Evolutionary conservation across 768 basidiomycete species (phyloP).

Genomic region (Lentinula lateritia): DNA sequence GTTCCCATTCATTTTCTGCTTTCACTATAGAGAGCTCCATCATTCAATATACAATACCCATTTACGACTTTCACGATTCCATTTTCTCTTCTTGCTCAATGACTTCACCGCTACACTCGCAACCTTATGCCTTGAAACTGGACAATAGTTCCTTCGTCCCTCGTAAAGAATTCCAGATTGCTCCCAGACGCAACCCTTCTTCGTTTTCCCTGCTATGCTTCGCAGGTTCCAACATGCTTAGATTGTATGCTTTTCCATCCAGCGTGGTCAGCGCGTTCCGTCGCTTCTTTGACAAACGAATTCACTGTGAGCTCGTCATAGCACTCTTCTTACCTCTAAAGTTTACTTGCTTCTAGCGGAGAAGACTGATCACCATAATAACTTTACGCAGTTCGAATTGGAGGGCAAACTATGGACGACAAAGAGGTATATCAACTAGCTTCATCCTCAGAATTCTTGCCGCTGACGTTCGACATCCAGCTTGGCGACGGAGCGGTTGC

Average conservation of each 20-base stretch:
- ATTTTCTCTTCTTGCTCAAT: neutral
- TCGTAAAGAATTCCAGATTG: conserved; percentile 66
- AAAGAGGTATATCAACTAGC: conserved; percentile 45
- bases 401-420: conserved; percentile 71
- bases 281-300: conserved; percentile 42
- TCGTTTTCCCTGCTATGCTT: conserved; percentile 69
- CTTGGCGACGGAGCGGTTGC: conserved; percentile 52
- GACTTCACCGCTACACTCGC: conserved; percentile 1
- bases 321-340: neutral
- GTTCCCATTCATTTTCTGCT: neutral
- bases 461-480: neutral
- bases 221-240: conserved; percentile 54
- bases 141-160: conserved; percentile 44
- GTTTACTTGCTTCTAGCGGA: neutral
- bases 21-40: neutral
- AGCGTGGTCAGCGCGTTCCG: conserved; percentile 48
- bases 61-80: conserved; percentile 5
- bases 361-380: conserved; percentile 37
- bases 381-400: conserved; percentile 61
- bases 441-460: neutral
- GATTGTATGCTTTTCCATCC: conserved; percentile 65
- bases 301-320: conserved; percentile 35
- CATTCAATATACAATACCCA: neutral
- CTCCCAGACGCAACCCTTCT: conserved; percentile 44
- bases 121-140: neutral